Percentiles rank a stretch among this genome's conserved stretches.
Conservation (phyloP, 352 stramenopile species). For the Pythium monospermum region DNA sequence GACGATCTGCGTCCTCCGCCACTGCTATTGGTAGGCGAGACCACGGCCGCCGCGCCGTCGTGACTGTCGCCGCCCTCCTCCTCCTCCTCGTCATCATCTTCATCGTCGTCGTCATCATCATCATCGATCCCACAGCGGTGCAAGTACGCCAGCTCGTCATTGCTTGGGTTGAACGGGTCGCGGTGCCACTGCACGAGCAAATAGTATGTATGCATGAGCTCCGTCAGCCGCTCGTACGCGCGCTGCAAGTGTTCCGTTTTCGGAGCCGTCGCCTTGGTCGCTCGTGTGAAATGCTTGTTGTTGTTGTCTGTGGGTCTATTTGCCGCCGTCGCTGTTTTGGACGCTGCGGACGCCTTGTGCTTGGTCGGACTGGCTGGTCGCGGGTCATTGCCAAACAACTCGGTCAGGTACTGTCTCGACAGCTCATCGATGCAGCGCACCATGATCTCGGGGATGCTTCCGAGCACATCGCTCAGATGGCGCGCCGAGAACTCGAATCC, state of each 20-base stretch:
- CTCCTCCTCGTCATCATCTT: slow-evolving; percentile 54
- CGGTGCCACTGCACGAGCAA: slow-evolving; percentile 87
- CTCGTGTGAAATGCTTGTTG: slow-evolving; percentile 2
- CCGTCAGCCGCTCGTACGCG: slow-evolving; percentile 63
- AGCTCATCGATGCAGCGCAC: slow-evolving; percentile 76
- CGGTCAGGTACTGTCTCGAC: slow-evolving; percentile 37
- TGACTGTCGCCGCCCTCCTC: slow-evolving; percentile 33
- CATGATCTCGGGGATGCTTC: slow-evolving; percentile 75
- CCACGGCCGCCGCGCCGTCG: too few relatives aligned
- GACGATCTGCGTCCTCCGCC: slow-evolving; percentile 4
- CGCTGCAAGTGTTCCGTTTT: slow-evolving; percentile 55
- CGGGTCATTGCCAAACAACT: slow-evolving; percentile 42
- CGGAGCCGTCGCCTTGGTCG: slow-evolving; percentile 24
- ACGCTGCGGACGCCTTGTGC: slow-evolving; percentile 17
- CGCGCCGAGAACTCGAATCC: slow-evolving; percentile 74
- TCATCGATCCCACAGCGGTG: slow-evolving; percentile 81
- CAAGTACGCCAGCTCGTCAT: slow-evolving; percentile 65
- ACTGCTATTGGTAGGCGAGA: slow-evolving; percentile 2
- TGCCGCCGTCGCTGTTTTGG: slow-evolving; percentile 8
- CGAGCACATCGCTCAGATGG: slow-evolving; percentile 60
- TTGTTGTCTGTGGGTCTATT: not conserved
- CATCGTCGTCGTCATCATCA: slow-evolving; percentile 70
- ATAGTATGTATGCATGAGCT: slow-evolving; percentile 89
- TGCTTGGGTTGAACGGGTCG: slow-evolving; percentile 74
- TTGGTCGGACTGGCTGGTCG: slow-evolving; percentile 38